Conservation (phyloP, 257 asterid species). For the Eustoma russellianum region DNA sequence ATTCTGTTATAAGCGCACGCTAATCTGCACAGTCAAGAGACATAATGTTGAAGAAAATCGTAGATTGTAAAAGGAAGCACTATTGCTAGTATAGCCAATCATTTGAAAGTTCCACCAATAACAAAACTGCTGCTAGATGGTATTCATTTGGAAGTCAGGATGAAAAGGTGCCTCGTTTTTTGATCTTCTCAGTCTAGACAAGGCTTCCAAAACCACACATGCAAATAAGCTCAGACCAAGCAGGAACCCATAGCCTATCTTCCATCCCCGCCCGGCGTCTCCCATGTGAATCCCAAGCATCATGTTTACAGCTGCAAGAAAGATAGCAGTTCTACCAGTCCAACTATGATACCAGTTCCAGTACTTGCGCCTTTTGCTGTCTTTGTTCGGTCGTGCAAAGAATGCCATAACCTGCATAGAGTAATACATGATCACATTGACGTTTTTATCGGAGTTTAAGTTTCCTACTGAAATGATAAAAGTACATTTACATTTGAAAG, state of each 20-base stretch:
- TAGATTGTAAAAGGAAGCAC: background rate
- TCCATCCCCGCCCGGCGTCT: slow-evolving; percentile 54
- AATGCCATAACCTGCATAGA: slow-evolving; percentile 56
- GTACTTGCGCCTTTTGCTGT: slow-evolving; percentile 50
- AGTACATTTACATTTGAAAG: background rate
- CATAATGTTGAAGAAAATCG: too few relatives aligned
- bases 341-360: slow-evolving; percentile 76
- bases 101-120: too few relatives aligned
- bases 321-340: slow-evolving; percentile 63
- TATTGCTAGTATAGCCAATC: background rate
- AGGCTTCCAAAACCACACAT: slow-evolving; percentile 47
- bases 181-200: slow-evolving; percentile 39
- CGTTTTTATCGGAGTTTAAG: too few relatives aligned
- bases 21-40: too few relatives aligned
- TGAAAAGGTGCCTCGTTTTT: slow-evolving; percentile 24
- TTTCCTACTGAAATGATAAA: too few relatives aligned
- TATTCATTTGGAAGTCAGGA: slow-evolving; percentile 35
- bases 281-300: slow-evolving; percentile 66
- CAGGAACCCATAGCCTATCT: slow-evolving; percentile 62
- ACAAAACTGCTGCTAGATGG: slow-evolving; percentile 19
- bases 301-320: slow-evolving; percentile 66
- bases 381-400: slow-evolving; percentile 51
- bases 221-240: slow-evolving; percentile 36
- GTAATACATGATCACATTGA: too few relatives aligned
- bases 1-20: too few relatives aligned